Percentiles rank a stretch among this genome's conserved stretches.
Conservation (phyloP, 176 grass and related monocot species). For the Elaeis guineensis region DNA sequence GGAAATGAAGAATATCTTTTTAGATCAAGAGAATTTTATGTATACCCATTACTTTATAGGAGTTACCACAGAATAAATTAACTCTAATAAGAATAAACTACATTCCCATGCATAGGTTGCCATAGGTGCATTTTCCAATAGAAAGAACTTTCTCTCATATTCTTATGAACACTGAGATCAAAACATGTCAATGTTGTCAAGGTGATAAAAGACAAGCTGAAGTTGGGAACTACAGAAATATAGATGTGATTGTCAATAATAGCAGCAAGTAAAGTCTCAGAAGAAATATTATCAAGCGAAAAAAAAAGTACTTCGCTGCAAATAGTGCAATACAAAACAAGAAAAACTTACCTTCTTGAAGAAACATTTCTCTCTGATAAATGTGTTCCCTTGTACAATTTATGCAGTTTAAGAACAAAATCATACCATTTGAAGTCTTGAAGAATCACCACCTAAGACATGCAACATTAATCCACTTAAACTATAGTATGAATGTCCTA, state of each 20-base stretch:
- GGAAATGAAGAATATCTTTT: too few relatives aligned
- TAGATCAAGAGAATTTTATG: too few relatives aligned
- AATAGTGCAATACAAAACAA: not conserved
- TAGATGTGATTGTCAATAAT: too few relatives aligned
- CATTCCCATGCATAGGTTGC: not conserved
- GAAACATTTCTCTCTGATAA: constrained; percentile 57
- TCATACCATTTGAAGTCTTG: constrained; percentile 92
- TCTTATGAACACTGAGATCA: too few relatives aligned
- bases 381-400: constrained; percentile 70
- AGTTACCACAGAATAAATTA: too few relatives aligned
- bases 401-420: constrained; percentile 86
- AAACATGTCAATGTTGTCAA: too few relatives aligned
- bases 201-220: too few relatives aligned
- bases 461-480: not conserved
- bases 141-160: not conserved
- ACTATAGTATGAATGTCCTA: not conserved
- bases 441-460: constrained; percentile 63
- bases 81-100: not conserved
- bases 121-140: not conserved
- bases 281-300: too few relatives aligned
- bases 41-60: too few relatives aligned
- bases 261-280: too few relatives aligned
- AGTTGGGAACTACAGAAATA: too few relatives aligned
- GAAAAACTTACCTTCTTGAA: constrained; percentile 47
- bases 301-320: too few relatives aligned